phyloP scores from a whole-genome alignment of 768 basidiomycete genomes.

The Dacryopinax spathularia region DNA sequence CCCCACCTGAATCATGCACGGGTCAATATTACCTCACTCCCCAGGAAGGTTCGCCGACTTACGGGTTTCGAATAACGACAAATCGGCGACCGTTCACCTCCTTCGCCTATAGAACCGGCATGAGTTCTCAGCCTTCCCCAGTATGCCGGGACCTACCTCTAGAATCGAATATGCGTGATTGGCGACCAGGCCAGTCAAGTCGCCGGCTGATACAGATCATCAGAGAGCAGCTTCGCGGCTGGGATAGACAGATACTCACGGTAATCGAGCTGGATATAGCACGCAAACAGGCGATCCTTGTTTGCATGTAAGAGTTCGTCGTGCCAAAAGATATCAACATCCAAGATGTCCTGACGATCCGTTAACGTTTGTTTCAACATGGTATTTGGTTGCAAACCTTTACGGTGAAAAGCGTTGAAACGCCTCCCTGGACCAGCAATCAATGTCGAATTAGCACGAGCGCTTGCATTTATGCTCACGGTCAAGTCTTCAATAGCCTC shows the following conservation, averaged over 20 bases:
- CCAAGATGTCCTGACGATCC: conserved; percentile 19
- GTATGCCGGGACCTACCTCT: conserved; percentile 27
- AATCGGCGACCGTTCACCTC: conserved; percentile 35
- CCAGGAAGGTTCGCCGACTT: not conserved
- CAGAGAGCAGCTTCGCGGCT: not conserved
- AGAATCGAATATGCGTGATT: not conserved
- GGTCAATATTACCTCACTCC: not conserved
- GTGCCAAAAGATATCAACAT: conserved; percentile 38
- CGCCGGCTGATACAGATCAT: not conserved
- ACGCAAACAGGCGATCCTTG: conserved; percentile 40
- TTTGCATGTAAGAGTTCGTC: conserved; percentile 39
- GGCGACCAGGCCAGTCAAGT: not conserved
- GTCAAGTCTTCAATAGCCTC: too few species aligned
- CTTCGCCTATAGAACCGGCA: conserved; percentile 30
- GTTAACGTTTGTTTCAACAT: too few species aligned
- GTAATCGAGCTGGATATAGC: conserved; percentile 24
- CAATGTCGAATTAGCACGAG: not conserved
- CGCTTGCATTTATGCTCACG: too few species aligned
- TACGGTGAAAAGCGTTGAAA: too few species aligned
- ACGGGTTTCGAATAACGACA: conserved; percentile 35
- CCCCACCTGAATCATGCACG: conserved; percentile 26
- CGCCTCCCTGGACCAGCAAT: too few species aligned
- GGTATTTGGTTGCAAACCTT: too few species aligned
- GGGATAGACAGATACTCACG: not conserved
- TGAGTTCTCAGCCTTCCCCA: conserved; percentile 3